phyloP scores from a whole-genome alignment of 208 protist genomes.

The Acanthamoeba castellanii region DNA sequence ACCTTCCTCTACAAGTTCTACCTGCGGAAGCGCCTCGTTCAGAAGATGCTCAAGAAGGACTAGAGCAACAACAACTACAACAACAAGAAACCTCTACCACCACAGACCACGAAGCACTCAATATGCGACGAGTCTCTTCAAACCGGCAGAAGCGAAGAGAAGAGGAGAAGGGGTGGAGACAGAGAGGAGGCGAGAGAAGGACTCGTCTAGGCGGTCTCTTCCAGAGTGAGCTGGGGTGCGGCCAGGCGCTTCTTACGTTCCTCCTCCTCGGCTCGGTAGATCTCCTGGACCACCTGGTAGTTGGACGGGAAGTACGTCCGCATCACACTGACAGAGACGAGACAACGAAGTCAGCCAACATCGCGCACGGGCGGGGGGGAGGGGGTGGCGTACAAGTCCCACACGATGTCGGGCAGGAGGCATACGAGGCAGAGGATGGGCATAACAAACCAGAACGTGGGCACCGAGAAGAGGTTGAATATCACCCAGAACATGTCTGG shows the following conservation, averaged over 20 bases:
- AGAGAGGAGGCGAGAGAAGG: neutral
- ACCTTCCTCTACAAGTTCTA: constrained; percentile 59
- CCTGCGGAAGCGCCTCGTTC: constrained; percentile 53
- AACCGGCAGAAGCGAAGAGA: neutral
- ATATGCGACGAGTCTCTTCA: no score
- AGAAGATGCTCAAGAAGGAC: constrained; percentile 70
- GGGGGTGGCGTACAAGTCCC: constrained; percentile 24
- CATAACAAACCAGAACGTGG: constrained; percentile 30
- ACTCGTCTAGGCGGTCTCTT: neutral
- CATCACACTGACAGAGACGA: neutral
- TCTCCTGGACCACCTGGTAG: constrained; percentile 59
- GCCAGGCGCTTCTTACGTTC: neutral
- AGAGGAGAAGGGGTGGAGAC: neutral
- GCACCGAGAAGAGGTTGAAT: constrained; percentile 51
- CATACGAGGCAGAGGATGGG: constrained; percentile 9
- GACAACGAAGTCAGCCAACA: neutral
- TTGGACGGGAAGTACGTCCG: constrained; percentile 66
- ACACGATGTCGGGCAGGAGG: constrained; percentile 47
- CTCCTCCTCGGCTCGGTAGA: constrained; percentile 10
- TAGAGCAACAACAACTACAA: no score
- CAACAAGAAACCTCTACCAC: neutral
- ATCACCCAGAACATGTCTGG: constrained; percentile 53
- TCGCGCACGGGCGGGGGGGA: neutral
- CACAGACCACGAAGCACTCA: no score
- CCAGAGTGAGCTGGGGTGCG: neutral